Conservation (phyloP, 106 monocot species). For the Xerophyta viscosa region DNA sequence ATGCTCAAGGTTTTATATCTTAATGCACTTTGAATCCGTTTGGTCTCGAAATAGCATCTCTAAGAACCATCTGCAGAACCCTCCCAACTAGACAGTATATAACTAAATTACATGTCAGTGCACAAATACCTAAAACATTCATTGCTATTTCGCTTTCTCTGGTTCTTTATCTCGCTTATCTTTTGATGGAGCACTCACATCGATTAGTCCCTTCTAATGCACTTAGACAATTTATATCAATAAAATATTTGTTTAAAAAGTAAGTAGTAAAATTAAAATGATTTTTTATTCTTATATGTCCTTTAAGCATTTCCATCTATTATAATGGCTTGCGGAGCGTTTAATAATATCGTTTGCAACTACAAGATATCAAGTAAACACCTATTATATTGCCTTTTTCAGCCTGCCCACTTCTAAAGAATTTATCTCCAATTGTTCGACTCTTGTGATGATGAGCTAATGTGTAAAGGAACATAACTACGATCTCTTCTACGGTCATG, state of each 20-base stretch:
- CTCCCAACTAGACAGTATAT: conserved; percentile 1
- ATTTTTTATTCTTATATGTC: not conserved
- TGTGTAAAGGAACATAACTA: not conserved
- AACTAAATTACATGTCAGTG: conserved; percentile 3
- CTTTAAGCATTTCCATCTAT: not conserved
- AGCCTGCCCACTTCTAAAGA: not conserved
- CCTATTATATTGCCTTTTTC: not conserved
- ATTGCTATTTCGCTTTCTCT: not conserved
- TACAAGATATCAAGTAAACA: not conserved
- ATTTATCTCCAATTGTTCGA: not conserved
- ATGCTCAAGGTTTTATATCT: not conserved
- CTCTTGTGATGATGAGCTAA: conserved; percentile 4
- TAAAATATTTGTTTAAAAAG: not conserved
- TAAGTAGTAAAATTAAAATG: too few species aligned
- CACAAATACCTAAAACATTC: conserved; percentile 8
- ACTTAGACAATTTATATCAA: not conserved
- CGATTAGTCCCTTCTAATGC: not conserved
- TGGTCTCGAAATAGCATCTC: conserved; percentile 2
- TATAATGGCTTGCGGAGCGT: not conserved
- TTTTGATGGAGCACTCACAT: not conserved
- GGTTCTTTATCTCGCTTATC: conserved; percentile 2
- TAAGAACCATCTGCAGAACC: not conserved
- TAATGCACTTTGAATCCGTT: not conserved
- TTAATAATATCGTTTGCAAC: not conserved
- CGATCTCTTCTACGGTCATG: not conserved